Evolutionary conservation across 164 flowering plant genomes (phyloP).

Genomic region (Nymphaea thermarum): DNA sequence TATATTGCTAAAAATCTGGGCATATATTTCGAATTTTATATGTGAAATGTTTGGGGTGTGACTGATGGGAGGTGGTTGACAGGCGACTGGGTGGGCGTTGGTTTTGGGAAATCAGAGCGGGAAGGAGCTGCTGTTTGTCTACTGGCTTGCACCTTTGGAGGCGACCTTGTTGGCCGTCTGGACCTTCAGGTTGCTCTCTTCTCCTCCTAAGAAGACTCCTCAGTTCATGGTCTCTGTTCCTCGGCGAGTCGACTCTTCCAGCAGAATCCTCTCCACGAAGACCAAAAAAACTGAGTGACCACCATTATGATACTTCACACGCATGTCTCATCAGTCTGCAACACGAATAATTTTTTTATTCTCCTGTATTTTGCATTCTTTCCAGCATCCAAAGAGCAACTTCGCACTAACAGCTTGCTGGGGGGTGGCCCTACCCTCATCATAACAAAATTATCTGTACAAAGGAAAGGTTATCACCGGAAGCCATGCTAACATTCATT

Average conservation of each 20-base stretch:
- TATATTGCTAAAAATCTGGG: too few relatives aligned
- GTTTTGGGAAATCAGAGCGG: constrained; percentile 79
- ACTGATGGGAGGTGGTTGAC: not conserved
- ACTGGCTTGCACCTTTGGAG: constrained; percentile 92
- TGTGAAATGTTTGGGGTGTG: not conserved
- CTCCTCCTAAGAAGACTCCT: constrained; percentile 14
- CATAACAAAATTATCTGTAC: too few relatives aligned
- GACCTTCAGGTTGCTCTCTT: constrained; percentile 42
- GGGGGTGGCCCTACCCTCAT: too few relatives aligned
- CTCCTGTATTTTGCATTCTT: too few relatives aligned
- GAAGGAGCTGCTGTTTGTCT: constrained; percentile 79
- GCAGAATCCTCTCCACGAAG: not conserved
- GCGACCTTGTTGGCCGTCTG: constrained; percentile 71
- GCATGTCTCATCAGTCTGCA: too few relatives aligned
- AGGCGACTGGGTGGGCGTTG: constrained; percentile 53
- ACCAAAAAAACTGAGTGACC: not conserved
- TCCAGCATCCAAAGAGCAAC: too few relatives aligned
- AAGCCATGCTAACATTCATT: too few relatives aligned
- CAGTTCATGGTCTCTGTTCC: not conserved
- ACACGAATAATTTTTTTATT: too few relatives aligned
- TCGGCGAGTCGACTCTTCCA: not conserved
- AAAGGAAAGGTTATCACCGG: too few relatives aligned
- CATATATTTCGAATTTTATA: too few relatives aligned
- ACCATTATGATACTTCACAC: too few relatives aligned
- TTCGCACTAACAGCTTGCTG: too few relatives aligned